phyloP scores from a whole-genome alignment of 495 filamentous ascomycete species.

The Opeltia flavorubescens region DNA sequence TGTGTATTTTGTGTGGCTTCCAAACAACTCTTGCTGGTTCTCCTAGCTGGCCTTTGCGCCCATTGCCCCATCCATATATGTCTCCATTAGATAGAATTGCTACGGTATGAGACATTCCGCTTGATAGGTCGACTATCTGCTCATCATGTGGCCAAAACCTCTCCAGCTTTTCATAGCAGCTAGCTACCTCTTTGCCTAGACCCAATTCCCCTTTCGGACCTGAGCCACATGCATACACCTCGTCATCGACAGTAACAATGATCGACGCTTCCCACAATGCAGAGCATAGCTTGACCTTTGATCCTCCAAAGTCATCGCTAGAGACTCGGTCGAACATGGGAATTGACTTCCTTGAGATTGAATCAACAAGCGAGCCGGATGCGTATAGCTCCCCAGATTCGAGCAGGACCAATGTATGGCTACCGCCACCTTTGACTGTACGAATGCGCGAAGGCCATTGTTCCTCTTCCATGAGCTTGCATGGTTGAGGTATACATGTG shows the following conservation, averaged over 20 bases:
- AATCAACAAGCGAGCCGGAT: no score
- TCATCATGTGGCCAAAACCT: constrained; percentile 46
- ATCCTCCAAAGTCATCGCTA: constrained; percentile 5
- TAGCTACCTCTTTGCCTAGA: constrained; percentile 27
- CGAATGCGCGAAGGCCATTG: constrained; percentile 14
- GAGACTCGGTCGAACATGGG: constrained; percentile 7
- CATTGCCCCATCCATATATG: constrained; percentile 78
- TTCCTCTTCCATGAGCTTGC: constrained; percentile 15
- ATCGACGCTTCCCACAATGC: constrained; percentile 67
- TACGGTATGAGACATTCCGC: constrained; percentile 65
- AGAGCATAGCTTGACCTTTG: constrained; percentile 29
- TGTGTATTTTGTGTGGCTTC: constrained; percentile 43
- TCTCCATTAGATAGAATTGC: constrained; percentile 59
- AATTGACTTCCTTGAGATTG: constrained; percentile 25
- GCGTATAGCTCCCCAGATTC: constrained; percentile 42
- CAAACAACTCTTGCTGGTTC: constrained; percentile 30
- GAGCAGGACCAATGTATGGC: constrained; percentile 66
- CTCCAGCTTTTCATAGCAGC: constrained; percentile 22
- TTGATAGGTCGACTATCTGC: constrained; percentile 41
- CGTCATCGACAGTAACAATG: constrained; percentile 32
- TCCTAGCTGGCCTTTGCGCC: constrained; percentile 74
- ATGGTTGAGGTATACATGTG: constrained; percentile 49
- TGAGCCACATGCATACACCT: constrained; percentile 48
- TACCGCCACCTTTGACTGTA: constrained; percentile 60
- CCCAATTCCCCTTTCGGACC: constrained; percentile 63